Percentiles rank a stretch among this genome's conserved stretches.
These are phyloP conservation scores for Limnanthes douglasii DNA, from an alignment of 345 rosid genomes.

Conservation along the genomic window DNA sequence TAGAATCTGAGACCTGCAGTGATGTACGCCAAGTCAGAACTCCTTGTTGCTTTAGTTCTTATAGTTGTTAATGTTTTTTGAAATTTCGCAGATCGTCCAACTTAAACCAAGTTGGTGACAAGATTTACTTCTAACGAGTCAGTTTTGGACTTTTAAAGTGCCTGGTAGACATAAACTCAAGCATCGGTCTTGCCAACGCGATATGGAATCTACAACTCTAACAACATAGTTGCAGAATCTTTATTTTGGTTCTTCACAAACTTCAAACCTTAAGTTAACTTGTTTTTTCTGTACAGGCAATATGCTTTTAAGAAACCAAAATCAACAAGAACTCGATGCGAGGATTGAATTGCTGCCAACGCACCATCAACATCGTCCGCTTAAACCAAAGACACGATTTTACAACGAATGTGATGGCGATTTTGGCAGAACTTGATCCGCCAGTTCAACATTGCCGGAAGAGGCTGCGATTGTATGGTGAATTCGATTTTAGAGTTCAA, in stretches of 20 bases:
- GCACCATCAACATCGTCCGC: constrained; percentile 55
- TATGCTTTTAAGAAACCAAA: constrained; percentile 65
- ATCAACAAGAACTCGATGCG: constrained; percentile 28
- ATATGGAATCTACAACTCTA: constrained; percentile 76
- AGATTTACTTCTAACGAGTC: constrained; percentile 52
- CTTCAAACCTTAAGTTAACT: constrained; percentile 56
- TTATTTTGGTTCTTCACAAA: constrained; percentile 36
- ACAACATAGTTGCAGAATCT: constrained; percentile 34
- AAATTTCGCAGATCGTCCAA: constrained; percentile 68
- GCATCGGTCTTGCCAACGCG: constrained; percentile 68
- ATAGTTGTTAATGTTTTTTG: constrained; percentile 42
- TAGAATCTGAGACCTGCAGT: no score
- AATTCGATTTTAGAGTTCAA: no score
- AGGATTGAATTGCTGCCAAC: constrained; percentile 39
- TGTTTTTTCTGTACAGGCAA: constrained; percentile 84
- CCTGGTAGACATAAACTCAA: constrained; percentile 49
- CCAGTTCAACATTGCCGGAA: no score
- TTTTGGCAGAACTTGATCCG: no score
- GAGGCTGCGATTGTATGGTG: no score
- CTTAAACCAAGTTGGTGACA: constrained; percentile 59
- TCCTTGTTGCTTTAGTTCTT: constrained; percentile 55
- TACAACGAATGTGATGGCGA: constrained; percentile 74
- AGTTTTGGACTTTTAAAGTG: constrained; percentile 37
- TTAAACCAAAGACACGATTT: constrained; percentile 65
- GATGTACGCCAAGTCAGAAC: constrained; percentile 82